phyloP scores from a whole-genome alignment of 371 early-diverging fungal species.

The Lichtheimia ornata region DNA sequence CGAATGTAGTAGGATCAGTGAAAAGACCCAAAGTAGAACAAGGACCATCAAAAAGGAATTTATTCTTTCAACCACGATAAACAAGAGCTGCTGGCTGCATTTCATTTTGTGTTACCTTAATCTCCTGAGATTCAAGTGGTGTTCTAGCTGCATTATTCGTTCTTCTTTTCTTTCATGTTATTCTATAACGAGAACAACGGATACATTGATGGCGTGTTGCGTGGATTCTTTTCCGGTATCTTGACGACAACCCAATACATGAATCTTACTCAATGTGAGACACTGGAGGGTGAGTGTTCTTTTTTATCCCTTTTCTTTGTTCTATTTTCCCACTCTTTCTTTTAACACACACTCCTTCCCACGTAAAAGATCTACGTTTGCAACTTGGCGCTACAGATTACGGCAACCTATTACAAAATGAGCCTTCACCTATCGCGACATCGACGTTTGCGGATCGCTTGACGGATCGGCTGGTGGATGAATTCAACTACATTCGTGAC shows the following conservation, averaged over 20 bases:
- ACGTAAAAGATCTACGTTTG: slow-evolving; percentile 53
- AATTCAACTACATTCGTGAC: slow-evolving; percentile 90
- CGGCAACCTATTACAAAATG: slow-evolving; percentile 91
- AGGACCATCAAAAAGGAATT: no score
- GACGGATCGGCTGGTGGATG: slow-evolving; percentile 86
- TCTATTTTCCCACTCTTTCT: no score
- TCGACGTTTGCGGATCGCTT: slow-evolving; percentile 88
- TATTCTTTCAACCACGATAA: no score
- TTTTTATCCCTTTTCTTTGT: neutral
- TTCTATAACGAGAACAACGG: slow-evolving; percentile 91
- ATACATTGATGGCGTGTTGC: slow-evolving; percentile 92
- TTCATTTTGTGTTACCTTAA: no score
- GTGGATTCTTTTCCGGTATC: slow-evolving; percentile 92
- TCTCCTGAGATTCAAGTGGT: no score
- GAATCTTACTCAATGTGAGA: slow-evolving; percentile 97
- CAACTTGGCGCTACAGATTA: slow-evolving; percentile 97
- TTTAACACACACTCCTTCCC: no score
- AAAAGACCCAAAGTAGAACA: no score
- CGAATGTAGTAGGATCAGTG: no score
- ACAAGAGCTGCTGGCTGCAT: no score
- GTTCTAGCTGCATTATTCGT: no score
- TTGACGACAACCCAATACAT: slow-evolving; percentile 81
- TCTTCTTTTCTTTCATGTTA: no score
- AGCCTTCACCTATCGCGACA: slow-evolving; percentile 96
- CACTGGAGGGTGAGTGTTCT: slow-evolving; percentile 79